Percentiles rank a stretch among this genome's conserved stretches.
phyloP scores from a whole-genome alignment of 2,329 filamentous ascomycete species.

The Penicillium occitanis region DNA sequence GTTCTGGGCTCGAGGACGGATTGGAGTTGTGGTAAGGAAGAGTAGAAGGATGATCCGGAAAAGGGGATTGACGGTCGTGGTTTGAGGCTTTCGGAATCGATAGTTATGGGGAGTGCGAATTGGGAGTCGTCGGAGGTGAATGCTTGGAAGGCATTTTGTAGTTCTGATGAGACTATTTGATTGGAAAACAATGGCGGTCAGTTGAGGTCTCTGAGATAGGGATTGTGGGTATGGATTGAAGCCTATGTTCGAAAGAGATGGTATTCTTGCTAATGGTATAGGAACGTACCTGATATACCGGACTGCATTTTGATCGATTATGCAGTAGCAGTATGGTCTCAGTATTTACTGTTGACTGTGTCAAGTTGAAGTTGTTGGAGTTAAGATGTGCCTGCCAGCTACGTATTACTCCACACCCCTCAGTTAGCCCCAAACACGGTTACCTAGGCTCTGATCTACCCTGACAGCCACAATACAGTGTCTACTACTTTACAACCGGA shows the following conservation, averaged over 20 bases:
- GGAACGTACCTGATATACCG: constrained; percentile 46
- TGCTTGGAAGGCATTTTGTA: constrained; percentile 48
- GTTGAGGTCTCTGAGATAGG: neutral
- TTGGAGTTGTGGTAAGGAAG: constrained; percentile 51
- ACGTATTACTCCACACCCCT: constrained; percentile 4
- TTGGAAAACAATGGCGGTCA: constrained; percentile 13
- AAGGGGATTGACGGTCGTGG: constrained; percentile 44
- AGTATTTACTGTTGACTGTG: neutral
- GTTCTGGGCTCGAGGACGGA: constrained; percentile 55
- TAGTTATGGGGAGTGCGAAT: constrained; percentile 50
- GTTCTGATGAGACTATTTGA: constrained; percentile 45
- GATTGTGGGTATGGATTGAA: constrained; percentile 14
- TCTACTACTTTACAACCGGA: neutral
- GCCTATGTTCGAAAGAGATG: neutral
- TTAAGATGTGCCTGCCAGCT: neutral
- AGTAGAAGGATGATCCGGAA: constrained; percentile 49
- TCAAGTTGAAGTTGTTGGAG: neutral
- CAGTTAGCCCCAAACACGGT: neutral
- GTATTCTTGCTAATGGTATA: neutral
- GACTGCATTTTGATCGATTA: constrained; percentile 45
- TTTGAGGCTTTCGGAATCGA: constrained; percentile 45
- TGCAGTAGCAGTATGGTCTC: neutral
- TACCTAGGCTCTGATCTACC: neutral
- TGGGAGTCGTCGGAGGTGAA: constrained; percentile 43
- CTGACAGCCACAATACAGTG: neutral